Base-by-base conservation (phyloP, 305 asterid genomes). In the Andrographis paniculata region DNA sequence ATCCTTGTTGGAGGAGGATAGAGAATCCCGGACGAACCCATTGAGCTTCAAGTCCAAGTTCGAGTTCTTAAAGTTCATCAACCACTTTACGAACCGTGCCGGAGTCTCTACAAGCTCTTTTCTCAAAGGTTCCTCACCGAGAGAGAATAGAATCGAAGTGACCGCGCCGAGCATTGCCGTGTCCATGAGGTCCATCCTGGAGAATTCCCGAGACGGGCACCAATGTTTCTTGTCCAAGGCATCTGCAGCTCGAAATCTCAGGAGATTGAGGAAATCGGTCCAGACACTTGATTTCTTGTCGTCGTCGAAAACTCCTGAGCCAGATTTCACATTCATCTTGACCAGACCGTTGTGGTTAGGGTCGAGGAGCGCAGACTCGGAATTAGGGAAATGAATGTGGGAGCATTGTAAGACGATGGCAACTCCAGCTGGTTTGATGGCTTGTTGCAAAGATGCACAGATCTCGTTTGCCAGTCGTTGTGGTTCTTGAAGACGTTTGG, bases 401-500 rank as follows among this genome's bases (percentile, higher is more conserved):
- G 69, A 67, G 40, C 96, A 91, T 53, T 83, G 94, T 37, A 91
- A 88, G 60, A 78, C 48, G 1, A 91, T 77, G 5, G 94, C 98
- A 50, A 86, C 98, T 1, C 98, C 98, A 16, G 84, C 64, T 19
- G 98, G 95, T 47, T 70, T 75, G 56, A 91, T 76, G 5, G 84
- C 79, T 1, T 76, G 73, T 31, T 86, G 95, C 63, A 91, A 54
- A 63, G 95, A 78, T 46, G 68, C 45, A 52, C 89, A 83, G 14
- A 91, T 50, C 59, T 91, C 94, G 42, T 72, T 42, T 22, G 95
- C 96, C 33, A 91, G 64, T 33, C 92, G 79, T 7, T 75, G 85
- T 16, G 98, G 96, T 9, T 81, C 77, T 71, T 89, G 98, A 30
- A 89, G 94, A 4, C 92, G 94, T 63, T 86, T 89, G 1, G 94